Evolutionary conservation across 495 filamentous ascomycete species (phyloP).

Genomic region (Daldinia bambusicola): DNA sequence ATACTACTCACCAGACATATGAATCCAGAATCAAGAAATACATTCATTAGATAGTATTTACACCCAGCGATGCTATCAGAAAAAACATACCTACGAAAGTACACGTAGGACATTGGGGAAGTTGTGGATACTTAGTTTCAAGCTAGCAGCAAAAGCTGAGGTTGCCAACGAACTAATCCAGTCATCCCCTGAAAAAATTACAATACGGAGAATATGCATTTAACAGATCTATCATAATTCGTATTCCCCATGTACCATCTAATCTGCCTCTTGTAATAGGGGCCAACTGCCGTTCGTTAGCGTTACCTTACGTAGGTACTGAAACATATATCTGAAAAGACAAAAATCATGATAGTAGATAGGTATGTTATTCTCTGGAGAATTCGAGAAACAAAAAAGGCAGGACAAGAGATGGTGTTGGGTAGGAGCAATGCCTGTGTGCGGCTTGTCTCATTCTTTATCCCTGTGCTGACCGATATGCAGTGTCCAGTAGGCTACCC

Average conservation of each 20-base stretch:
- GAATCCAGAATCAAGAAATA: not conserved
- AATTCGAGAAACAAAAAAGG: not conserved
- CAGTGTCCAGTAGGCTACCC: conserved; percentile 26
- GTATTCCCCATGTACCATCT: not conserved
- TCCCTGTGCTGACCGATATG: conserved; percentile 32
- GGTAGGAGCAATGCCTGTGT: not conserved
- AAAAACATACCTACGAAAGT: not conserved
- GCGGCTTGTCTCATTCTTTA: conserved; percentile 24
- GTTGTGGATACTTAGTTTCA: conserved; percentile 35
- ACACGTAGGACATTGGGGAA: conserved; percentile 34
- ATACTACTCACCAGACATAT: not conserved
- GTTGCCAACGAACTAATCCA: conserved; percentile 14
- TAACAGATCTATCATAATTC: not conserved
- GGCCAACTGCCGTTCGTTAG: not conserved
- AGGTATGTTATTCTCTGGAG: not conserved
- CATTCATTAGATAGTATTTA: not conserved
- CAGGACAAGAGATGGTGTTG: not conserved
- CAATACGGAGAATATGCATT: not conserved
- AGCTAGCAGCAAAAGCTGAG: conserved; percentile 37
- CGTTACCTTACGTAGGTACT: not conserved
- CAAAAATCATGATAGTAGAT: not conserved
- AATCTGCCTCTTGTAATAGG: not conserved
- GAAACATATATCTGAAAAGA: not conserved
- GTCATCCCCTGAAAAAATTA: conserved; percentile 17
- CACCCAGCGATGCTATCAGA: not conserved